Evolutionary conservation across 1,284 basidiomycete species (phyloP), one percentile per base, ranked within the genome.

Genomic region (Ceratobasidium theobromae): DNA sequence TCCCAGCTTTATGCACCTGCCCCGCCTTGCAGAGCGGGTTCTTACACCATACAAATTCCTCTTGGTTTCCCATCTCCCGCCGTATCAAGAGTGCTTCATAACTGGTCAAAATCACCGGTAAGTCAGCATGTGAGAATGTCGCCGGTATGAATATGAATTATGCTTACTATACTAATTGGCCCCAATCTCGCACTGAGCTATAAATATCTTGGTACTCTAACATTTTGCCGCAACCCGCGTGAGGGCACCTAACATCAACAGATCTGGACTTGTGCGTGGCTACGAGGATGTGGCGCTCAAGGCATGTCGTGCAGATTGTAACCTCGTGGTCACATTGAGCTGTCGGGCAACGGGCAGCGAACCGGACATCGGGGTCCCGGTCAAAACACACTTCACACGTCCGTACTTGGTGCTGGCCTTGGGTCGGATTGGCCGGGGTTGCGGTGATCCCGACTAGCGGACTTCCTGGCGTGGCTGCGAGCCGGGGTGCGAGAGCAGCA

Each of bases 321-420:
- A 43, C 55, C 32, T 30, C 28, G 23, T 58, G 55, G n/a, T 23
- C 3, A 35, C 55, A 58, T 5, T 45, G 8, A 3, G 35, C 55
- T 8, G 41, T 58, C 3, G 55, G 55, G n/a, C 40, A 46, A 27
- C 55, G 55, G 40, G 23, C 55, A 21, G 55, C 55, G 21, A 58
- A 58, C 5, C 55, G 55, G 18, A 58, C 43, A 14, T 28, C 25
- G 5, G 55, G 43, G 14, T 33, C 55, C 6, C 11, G 12, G 2
- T 58, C 55, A 25, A 58, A 58, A 43, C 55, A 58, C 5, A 58
- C 55, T 3, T 46, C 55, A 25, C 55, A 58, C 55, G 48, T 58
- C 4, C 43, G 40, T 4, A 46, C 18, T 18, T 25, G 11, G 9
- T 4, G 38, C 40, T 54, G 32, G 12, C 43, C 43, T 9, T 33